Evolutionary conservation across 192 early-diverging fungal species (phyloP).

Genomic region (Backusella tarrabulga): DNA sequence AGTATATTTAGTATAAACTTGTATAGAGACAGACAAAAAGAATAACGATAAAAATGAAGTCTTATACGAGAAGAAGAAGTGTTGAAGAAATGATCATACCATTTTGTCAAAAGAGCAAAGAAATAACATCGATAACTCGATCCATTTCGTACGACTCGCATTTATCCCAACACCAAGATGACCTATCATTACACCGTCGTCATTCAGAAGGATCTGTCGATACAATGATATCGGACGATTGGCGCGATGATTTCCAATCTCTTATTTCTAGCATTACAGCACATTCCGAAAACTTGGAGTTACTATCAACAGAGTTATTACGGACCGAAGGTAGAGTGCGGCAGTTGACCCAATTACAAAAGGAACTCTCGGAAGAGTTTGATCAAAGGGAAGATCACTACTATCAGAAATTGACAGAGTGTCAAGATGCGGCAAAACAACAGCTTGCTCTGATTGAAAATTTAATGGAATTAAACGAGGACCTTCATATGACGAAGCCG

Average conservation of each 20-base stretch:
- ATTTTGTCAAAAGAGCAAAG: neutral
- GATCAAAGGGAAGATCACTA: conserved; percentile 26
- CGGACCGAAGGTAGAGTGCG: conserved; percentile 19
- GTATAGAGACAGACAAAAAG: neutral
- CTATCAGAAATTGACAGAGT: conserved; percentile 15
- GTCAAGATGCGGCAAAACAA: conserved; percentile 2
- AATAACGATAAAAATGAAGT: neutral
- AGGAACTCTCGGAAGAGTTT: conserved; percentile 5
- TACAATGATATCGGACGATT: neutral
- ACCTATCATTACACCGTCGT: neutral
- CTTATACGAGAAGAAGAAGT: neutral
- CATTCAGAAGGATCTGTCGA: neutral
- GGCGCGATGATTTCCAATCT: conserved; percentile 24
- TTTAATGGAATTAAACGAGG: conserved; percentile 12
- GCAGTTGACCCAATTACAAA: conserved; percentile 16
- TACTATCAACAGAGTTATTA: conserved; percentile 28
- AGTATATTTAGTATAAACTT: neutral
- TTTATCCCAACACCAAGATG: neutral
- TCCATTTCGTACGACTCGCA: neutral
- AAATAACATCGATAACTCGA: neutral
- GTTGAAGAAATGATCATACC: neutral
- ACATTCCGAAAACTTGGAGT: conserved; percentile 31
- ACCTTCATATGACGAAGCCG: conserved; percentile 12
- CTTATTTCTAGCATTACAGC: conserved; percentile 20
- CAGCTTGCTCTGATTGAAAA: conserved; percentile 20